A percentile compares a stretch with the other conserved stretches of the same genome.
Conservation (phyloP, 2,329 filamentous ascomycete species). For the Fusarium phyllophilum region DNA sequence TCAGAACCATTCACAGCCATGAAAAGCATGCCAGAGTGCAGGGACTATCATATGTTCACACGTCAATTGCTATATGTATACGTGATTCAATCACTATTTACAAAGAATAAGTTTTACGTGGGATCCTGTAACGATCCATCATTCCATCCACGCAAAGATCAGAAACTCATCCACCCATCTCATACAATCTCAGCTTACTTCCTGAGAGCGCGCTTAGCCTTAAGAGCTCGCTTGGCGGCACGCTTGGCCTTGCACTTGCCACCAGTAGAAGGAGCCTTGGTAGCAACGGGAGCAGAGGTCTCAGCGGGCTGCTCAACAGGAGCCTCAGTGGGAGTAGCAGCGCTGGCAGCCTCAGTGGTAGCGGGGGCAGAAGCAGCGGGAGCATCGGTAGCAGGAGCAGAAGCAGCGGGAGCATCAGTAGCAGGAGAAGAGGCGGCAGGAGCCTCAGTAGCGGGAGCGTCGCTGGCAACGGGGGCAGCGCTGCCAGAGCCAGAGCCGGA, state of each 20-base stretch:
- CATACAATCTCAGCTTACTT: not conserved
- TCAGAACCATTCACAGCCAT: not conserved
- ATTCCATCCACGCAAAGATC: constrained; percentile 21
- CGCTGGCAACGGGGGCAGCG: constrained; percentile 19
- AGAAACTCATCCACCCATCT: constrained; percentile 3
- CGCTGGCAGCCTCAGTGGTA: constrained; percentile 17
- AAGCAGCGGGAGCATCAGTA: constrained; percentile 1
- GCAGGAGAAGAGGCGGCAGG: constrained; percentile 2
- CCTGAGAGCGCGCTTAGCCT: constrained; percentile 17
- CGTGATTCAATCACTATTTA: constrained; percentile 39
- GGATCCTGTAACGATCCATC: constrained; percentile 20
- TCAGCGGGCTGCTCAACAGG: constrained; percentile 12
- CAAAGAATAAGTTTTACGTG: constrained; percentile 37
- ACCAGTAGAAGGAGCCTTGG: constrained; percentile 24
- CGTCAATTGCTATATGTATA: not conserved
- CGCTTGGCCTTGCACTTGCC: constrained; percentile 27
- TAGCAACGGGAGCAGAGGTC: constrained; percentile 18
- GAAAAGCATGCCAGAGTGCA: not conserved
- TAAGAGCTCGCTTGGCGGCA: constrained; percentile 14
- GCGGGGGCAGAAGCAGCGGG: constrained; percentile 29
- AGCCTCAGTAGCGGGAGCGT: constrained; percentile 10
- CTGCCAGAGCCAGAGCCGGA: constrained; percentile 21
- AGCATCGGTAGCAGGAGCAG: not conserved
- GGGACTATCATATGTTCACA: not conserved
- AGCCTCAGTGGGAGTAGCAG: constrained; percentile 1